Base-by-base conservation (phyloP, 805 yeast genomes). In the Groenewaldozyma tartarivorans region DNA sequence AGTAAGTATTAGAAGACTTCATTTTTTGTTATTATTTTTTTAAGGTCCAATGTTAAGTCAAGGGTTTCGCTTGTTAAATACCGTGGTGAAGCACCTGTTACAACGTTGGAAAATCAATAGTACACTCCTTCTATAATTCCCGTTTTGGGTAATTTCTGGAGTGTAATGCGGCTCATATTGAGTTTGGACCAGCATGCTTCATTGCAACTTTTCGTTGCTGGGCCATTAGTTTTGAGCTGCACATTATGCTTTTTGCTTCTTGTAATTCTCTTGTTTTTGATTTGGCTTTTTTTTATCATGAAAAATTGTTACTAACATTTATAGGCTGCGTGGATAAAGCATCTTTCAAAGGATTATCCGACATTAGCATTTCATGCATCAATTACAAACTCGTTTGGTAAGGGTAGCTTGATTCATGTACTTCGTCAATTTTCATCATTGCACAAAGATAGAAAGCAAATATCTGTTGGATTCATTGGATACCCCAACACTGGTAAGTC, bases 401-500 rank as follows among this genome's bases (percentile, higher is more conserved):
- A 90, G 61, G 98, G 98, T 53, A 84, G 96, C 21, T 70, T 90
- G 56, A 90, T 90, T 58, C 96, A 92, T 64, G 70, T 90, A 45
- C 67, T 90, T 52, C 79, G 98, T 62, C 98, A 90, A 66, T 92
- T 88, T 55, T 82, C 96, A 3, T 73, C 85, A 27, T 68, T 90
- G 49, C 97, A 90, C 60, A 71, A 81, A 41, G 98, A 90, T 60
- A 79, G 96, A 64, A 82, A 87, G 60, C 98, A 90, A 63, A 87
- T 90, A 41, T 87, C 96, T 17, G 96, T 90, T 44, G 98, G 98
- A 2, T 84, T 90, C 55, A 88, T 90, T 57, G 98, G 98, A 13
- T 90, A 92, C 60, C 98, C 98, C 50, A 90, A 90, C 59, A 82
- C 96, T n/a, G 98, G 98, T 51, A 90, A 90, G 60, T 90, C 97